A percentile compares a stretch with the other conserved stretches of the same genome.
Evolutionary conservation across 768 basidiomycete genomes (phyloP).

Genomic region (Lactarius indigo): DNA sequence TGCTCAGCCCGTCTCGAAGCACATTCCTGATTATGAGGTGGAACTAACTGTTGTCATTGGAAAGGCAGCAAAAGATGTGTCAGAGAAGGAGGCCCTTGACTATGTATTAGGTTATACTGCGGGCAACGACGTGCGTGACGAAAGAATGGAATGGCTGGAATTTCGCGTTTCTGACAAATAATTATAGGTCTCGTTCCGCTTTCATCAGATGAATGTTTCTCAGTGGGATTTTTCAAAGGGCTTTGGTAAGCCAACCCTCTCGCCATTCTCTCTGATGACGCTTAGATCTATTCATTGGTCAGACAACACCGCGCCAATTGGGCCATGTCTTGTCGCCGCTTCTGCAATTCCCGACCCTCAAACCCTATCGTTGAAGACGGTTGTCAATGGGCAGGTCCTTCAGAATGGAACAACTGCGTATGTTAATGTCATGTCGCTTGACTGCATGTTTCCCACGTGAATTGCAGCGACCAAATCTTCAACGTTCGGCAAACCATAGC

Average conservation of each 20-base stretch:
- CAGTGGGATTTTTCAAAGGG: conserved; percentile 90
- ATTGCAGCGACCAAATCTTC: conserved; percentile 76
- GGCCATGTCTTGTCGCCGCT: conserved; percentile 75
- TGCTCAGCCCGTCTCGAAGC: conserved; percentile 65
- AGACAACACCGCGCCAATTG: conserved; percentile 73
- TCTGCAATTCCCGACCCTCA: conserved; percentile 64
- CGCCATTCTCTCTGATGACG: neutral
- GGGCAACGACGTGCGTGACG: conserved; percentile 61
- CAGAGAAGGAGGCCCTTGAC: conserved; percentile 75
- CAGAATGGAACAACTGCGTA: conserved; percentile 82
- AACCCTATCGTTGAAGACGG: conserved; percentile 54
- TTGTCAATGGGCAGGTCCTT: conserved; percentile 61
- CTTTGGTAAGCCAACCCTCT: conserved; percentile 53
- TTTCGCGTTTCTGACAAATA: neutral
- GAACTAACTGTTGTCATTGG: conserved; percentile 83
- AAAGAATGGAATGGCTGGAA: conserved; percentile 13
- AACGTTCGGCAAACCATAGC: conserved; percentile 70
- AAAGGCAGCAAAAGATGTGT: conserved; percentile 74
- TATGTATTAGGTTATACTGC: conserved; percentile 83
- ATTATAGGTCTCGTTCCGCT: conserved; percentile 71
- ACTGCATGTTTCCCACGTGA: neutral
- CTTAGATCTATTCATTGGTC: neutral
- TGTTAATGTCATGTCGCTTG: conserved; percentile 29
- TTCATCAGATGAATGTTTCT: conserved; percentile 72
- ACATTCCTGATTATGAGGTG: conserved; percentile 80